A percentile compares a stretch with the other conserved stretches of the same genome.
Conservation (phyloP, 2,329 filamentous ascomycete genomes). For the Hypoxylon sp. region DNA sequence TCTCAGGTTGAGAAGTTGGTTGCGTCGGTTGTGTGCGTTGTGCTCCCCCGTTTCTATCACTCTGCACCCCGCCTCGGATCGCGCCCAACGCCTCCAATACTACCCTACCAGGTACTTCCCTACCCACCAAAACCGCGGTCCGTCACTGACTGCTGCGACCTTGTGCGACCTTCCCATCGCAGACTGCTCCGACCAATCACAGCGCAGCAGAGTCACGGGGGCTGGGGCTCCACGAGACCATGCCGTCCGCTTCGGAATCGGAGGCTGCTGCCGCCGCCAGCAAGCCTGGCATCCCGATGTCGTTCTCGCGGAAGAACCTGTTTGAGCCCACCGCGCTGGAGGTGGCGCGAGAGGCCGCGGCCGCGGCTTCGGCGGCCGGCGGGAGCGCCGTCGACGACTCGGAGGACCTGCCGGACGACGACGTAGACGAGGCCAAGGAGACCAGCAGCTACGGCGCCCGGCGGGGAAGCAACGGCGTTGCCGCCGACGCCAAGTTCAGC, state of each 20-base stretch:
- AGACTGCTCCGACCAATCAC: constrained; percentile 20
- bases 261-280: background rate
- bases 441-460: constrained; percentile 55
- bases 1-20: constrained; percentile 1
- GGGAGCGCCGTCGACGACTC: constrained; percentile 56
- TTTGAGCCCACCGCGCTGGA: background rate
- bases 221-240: background rate
- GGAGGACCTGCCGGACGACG: constrained; percentile 55
- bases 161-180: constrained; percentile 20
- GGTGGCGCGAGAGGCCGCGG: background rate
- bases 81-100: constrained; percentile 22
- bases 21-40: background rate
- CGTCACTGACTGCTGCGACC: background rate
- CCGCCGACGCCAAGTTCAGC: constrained; percentile 49
- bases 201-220: background rate
- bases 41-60: background rate
- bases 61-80: constrained; percentile 27
- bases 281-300: background rate
- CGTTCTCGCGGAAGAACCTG: background rate
- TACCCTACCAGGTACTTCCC: background rate
- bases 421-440: constrained; percentile 55
- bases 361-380: background rate
- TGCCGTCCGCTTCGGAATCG: constrained; percentile 1
- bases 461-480: constrained; percentile 52
- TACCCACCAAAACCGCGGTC: background rate